Conservation (phyloP, 805 yeast species). For the Blastobotrys americana region DNA sequence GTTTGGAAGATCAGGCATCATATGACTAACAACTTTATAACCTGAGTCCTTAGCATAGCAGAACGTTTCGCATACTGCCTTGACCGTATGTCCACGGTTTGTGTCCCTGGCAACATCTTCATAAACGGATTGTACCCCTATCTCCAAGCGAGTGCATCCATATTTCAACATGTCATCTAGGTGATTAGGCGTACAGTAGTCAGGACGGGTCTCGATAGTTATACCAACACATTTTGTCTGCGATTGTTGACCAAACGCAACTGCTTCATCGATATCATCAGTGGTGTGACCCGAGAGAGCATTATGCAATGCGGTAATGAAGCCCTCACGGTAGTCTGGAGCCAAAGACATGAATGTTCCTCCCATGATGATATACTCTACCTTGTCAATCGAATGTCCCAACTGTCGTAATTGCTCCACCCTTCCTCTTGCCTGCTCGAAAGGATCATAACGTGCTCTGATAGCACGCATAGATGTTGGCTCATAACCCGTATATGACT, state of each 20-base stretch:
- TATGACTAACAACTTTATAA: constrained; percentile 93
- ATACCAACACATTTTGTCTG: constrained; percentile 97
- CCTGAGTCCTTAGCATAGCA: constrained; percentile 97
- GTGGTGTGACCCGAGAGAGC: constrained; percentile 93
- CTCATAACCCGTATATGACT: constrained; percentile 96
- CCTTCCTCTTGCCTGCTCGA: constrained; percentile 96
- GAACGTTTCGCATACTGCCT: constrained; percentile 92
- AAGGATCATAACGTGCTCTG: constrained; percentile 95
- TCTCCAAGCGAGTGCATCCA: constrained; percentile 94
- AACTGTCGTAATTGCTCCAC: constrained; percentile 90
- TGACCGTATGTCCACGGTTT: constrained; percentile 95
- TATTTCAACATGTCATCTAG: constrained; percentile 90
- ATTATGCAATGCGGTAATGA: constrained; percentile 84
- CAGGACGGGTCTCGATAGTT: constrained; percentile 97
- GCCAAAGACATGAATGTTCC: constrained; percentile 98
- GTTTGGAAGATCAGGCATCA: constrained; percentile 99
- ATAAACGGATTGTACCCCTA: constrained; percentile 94
- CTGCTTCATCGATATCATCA: constrained; percentile 81
- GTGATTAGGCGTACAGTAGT: constrained; percentile 94
- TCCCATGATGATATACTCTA: constrained; percentile 97
- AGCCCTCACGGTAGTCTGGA: constrained; percentile 78
- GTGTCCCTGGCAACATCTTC: constrained; percentile 99
- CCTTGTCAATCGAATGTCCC: constrained; percentile 95
- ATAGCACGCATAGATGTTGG: constrained; percentile 99
- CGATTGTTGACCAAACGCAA: constrained; percentile 83